Evolutionary conservation across 1,139 yeast species (phyloP).

Genomic region (Protomyces gravidus): DNA sequence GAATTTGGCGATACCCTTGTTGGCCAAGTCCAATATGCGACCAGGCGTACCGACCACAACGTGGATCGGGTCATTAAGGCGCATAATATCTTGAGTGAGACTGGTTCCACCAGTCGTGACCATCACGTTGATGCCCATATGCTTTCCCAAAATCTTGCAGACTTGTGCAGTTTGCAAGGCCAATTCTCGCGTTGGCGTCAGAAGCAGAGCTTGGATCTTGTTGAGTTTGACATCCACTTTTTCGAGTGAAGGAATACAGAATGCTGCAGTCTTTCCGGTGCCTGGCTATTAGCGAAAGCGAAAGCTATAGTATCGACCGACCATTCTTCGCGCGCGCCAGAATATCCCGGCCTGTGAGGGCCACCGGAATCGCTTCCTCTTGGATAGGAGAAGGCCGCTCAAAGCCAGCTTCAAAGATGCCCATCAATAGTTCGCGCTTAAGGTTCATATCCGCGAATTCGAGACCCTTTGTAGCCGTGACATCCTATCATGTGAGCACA

Average conservation of each 20-base stretch:
- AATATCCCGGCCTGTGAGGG: slow-evolving; percentile 91
- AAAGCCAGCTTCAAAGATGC: slow-evolving; percentile 97
- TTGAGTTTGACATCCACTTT: slow-evolving; percentile 75
- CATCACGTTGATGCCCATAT: slow-evolving; percentile 80
- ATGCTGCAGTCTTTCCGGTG: slow-evolving; percentile 97
- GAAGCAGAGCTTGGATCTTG: slow-evolving; percentile 81
- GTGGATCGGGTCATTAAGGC: slow-evolving; percentile 89
- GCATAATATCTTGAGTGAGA: slow-evolving; percentile 85
- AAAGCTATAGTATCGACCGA: neutral
- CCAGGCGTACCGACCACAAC: slow-evolving; percentile 94
- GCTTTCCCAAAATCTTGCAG: slow-evolving; percentile 94
- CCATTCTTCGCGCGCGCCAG: slow-evolving; percentile 98
- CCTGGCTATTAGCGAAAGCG: neutral
- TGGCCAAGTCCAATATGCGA: slow-evolving; percentile 88
- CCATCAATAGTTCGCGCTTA: slow-evolving; percentile 81
- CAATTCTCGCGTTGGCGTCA: slow-evolving; percentile 91
- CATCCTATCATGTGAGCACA: slow-evolving; percentile 49
- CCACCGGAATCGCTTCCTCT: slow-evolving; percentile 95
- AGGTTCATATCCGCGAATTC: slow-evolving; percentile 65
- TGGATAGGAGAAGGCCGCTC: slow-evolving; percentile 98
- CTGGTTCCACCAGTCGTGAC: slow-evolving; percentile 98
- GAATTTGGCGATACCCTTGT: slow-evolving; percentile 80
- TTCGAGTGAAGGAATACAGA: slow-evolving; percentile 81
- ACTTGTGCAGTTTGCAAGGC: slow-evolving; percentile 98
- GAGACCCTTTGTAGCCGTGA: slow-evolving; percentile 82